Percentiles rank a stretch among this genome's conserved stretches.
Conservation (phyloP, 331 rosid species). For the Telfairia occidentalis region DNA sequence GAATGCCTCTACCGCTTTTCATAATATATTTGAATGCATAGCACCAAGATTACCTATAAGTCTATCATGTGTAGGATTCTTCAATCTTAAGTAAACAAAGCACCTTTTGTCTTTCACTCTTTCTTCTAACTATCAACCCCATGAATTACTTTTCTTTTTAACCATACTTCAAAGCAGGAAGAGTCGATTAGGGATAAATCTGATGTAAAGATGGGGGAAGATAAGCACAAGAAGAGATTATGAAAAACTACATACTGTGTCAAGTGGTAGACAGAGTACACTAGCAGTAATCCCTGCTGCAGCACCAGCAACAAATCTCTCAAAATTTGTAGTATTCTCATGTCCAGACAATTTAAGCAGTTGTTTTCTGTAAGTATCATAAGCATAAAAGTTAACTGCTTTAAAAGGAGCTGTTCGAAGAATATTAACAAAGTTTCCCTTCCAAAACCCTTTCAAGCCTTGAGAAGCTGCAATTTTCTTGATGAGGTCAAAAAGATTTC, state of each 20-base stretch:
- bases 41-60: neutral
- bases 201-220: conserved; percentile 11
- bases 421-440: conserved; percentile 76
- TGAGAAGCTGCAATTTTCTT: conserved; percentile 59
- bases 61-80: neutral
- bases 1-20: neutral
- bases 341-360: conserved; percentile 58
- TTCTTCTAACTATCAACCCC: neutral
- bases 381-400: conserved; percentile 84
- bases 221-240: neutral
- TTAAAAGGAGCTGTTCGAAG: conserved; percentile 96
- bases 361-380: conserved; percentile 85
- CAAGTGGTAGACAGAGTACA: conserved; percentile 79
- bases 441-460: conserved; percentile 96
- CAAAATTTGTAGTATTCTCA: conserved; percentile 72
- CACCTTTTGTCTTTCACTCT: neutral
- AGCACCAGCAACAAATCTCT: conserved; percentile 95
- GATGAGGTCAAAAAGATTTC: conserved; percentile 50
- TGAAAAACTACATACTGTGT: conserved; percentile 54
- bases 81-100: neutral
- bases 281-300: conserved; percentile 89
- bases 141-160: neutral
- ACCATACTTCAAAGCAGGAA: neutral
- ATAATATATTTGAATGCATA: neutral
- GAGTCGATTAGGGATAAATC: neutral